Evolutionary conservation across 495 filamentous ascomycete species (phyloP).

Genomic region (Penicillium canariense): DNA sequence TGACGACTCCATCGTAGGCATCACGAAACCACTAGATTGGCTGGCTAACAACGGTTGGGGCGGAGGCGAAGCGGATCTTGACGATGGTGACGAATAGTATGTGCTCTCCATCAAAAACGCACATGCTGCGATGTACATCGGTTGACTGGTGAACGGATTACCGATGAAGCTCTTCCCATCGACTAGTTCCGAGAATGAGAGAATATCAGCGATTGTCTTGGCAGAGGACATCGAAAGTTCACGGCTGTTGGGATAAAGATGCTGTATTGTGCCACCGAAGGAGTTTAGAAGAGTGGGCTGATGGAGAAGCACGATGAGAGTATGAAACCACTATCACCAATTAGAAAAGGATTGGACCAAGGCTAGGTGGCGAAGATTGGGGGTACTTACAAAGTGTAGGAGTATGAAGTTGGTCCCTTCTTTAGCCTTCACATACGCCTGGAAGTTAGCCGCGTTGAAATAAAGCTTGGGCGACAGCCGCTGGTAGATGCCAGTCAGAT

Average conservation of each 20-base stretch:
- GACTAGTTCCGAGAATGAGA: slow-evolving; percentile 73
- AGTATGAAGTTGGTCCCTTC: slow-evolving; percentile 82
- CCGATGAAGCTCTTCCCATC: slow-evolving; percentile 78
- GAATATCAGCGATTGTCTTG: slow-evolving; percentile 83
- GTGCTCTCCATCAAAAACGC: slow-evolving; percentile 80
- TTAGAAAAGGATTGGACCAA: neutral
- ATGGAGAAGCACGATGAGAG: slow-evolving; percentile 78
- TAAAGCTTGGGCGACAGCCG: slow-evolving; percentile 66
- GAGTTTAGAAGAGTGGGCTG: slow-evolving; percentile 77
- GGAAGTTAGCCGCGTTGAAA: slow-evolving; percentile 78
- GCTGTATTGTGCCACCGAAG: slow-evolving; percentile 66
- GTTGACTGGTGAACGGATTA: slow-evolving; percentile 85
- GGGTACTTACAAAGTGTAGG: slow-evolving; percentile 60
- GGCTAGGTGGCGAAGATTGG: neutral
- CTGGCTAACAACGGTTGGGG: slow-evolving; percentile 35
- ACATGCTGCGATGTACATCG: slow-evolving; percentile 85
- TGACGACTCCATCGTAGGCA: slow-evolving; percentile 38
- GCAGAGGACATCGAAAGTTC: slow-evolving; percentile 85
- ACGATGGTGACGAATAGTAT: slow-evolving; percentile 44
- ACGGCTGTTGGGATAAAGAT: slow-evolving; percentile 71
- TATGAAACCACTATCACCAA: slow-evolving; percentile 68
- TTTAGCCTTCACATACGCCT: slow-evolving; percentile 69
- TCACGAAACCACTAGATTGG: slow-evolving; percentile 42
- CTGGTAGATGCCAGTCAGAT: slow-evolving; percentile 76
- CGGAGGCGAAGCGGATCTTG: slow-evolving; percentile 29